Percentiles rank a stretch among this genome's conserved stretches.
phyloP scores from a whole-genome alignment of 257 asterid species.

The Pogostemon cablin region DNA sequence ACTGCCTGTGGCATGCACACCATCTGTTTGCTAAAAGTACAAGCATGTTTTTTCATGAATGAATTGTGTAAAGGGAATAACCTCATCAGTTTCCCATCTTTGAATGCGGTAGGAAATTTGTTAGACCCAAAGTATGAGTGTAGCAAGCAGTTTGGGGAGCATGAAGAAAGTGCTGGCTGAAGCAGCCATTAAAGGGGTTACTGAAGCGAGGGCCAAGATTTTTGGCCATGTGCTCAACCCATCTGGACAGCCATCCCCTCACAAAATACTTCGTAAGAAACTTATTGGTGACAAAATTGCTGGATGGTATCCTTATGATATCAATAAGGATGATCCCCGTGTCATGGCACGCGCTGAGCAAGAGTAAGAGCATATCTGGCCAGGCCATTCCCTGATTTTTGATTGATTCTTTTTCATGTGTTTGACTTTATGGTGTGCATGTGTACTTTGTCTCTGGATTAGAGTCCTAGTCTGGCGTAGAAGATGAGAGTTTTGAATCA shows the following conservation, averaged over 20 bases:
- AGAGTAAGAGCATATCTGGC: conserved; percentile 31
- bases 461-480: too few relatives aligned
- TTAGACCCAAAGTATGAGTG: conserved; percentile 48
- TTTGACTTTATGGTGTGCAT: background rate
- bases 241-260: conserved; percentile 75
- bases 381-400: too few relatives aligned
- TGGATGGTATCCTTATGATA: conserved; percentile 82
- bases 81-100: conserved; percentile 14
- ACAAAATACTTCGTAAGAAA: conserved; percentile 83
- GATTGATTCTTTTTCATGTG: background rate
- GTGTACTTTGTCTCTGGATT: too few relatives aligned
- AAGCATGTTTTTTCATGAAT: background rate
- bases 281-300: conserved; percentile 89
- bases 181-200: conserved; percentile 71
- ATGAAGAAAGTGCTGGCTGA: conserved; percentile 67
- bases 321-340: conserved; percentile 68
- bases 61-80: conserved; percentile 1
- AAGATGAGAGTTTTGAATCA: too few relatives aligned
- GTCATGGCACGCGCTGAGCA: conserved; percentile 67
- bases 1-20: background rate
- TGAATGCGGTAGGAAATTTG: conserved; percentile 8
- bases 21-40: background rate
- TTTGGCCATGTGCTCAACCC: conserved; percentile 89
- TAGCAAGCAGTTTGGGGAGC: conserved; percentile 51
- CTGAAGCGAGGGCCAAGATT: conserved; percentile 87